Evolutionary conservation across 2,329 filamentous ascomycete genomes (phyloP), one percentile per base, ranked within the genome.

Genomic region (Beauveria caledonica): DNA sequence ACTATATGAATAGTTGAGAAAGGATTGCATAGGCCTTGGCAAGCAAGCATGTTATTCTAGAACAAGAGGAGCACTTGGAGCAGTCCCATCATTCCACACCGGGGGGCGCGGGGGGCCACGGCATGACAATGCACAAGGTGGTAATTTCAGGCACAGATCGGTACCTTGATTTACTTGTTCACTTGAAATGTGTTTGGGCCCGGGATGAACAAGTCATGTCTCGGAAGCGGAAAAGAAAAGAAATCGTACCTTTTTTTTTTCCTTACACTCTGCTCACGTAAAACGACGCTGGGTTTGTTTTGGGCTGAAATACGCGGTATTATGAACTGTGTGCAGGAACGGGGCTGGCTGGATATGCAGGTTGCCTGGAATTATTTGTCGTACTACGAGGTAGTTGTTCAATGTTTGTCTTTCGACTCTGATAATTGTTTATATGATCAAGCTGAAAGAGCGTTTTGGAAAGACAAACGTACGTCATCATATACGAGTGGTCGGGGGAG

Each of bases 101-200:
- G 17, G 15, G 52, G 15, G 17, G 17, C 1, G 23, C 23, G 17
- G 39, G 52, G 52, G 52, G 39, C 52, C 10, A 27, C 40, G 53
- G 53, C 40, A 44, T 44, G 52, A 55, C 25, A 33, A 25, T 55
- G 51, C 33, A 19, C 17, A 45, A 17, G 40, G 40, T 33, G 40
- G 40, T 56, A 15, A 45, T 56, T 46, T 56, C 53, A 46, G 53
- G 53, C 53, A 56, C 53, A 56, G 42, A 56, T 56, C 51, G 51
- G 51, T 54, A 44, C 51, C 42, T 56, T 29, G 19, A 21, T 33
- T 33, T 15, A 5, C 11, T 25, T 6, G 17, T 10, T 15, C 5
- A 19, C 33, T n/a, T n/a, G n/a, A n/a, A n/a, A n/a, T n/a, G n/a
- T n/a, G n/a, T n/a, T n/a, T n/a, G n/a, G n/a, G n/a, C n/a, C n/a